Evolutionary conservation across 129 eudicot genomes (phyloP).

Genomic region (Calendula officinalis): DNA sequence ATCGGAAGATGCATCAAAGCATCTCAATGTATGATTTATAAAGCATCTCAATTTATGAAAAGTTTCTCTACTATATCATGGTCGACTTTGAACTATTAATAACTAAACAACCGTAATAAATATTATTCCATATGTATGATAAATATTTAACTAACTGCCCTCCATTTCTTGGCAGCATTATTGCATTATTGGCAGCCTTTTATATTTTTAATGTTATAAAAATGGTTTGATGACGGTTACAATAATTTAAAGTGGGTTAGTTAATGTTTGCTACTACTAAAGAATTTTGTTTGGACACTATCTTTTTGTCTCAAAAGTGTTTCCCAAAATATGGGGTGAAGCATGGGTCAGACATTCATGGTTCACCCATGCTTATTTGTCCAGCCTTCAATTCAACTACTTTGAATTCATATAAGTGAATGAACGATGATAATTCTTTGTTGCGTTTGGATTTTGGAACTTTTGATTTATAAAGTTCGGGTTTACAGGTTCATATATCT

Average conservation of each 20-base stretch:
- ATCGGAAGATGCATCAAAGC: too few species aligned
- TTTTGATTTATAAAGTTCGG: too few species aligned
- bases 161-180: background rate
- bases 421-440: background rate
- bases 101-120: background rate
- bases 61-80: too few species aligned
- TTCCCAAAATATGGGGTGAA: constrained; percentile 35
- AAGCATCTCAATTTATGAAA: too few species aligned
- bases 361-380: constrained; percentile 33
- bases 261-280: constrained; percentile 17
- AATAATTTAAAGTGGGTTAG: constrained; percentile 13
- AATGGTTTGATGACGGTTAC: constrained; percentile 9
- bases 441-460: too few species aligned
- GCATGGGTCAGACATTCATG: constrained; percentile 31
- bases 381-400: constrained; percentile 17
- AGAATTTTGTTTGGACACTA: constrained; percentile 21
- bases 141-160: background rate
- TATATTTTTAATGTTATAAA: background rate
- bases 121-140: constrained; percentile 14
- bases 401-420: constrained; percentile 2
- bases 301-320: constrained; percentile 28
- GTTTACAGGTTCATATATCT: too few species aligned
- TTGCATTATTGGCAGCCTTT: constrained; percentile 11
- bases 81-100: background rate
- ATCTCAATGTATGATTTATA: too few species aligned